Base-by-base conservation (phyloP, 2,329 filamentous ascomycete genomes). In the Colletotrichum falcatum region DNA sequence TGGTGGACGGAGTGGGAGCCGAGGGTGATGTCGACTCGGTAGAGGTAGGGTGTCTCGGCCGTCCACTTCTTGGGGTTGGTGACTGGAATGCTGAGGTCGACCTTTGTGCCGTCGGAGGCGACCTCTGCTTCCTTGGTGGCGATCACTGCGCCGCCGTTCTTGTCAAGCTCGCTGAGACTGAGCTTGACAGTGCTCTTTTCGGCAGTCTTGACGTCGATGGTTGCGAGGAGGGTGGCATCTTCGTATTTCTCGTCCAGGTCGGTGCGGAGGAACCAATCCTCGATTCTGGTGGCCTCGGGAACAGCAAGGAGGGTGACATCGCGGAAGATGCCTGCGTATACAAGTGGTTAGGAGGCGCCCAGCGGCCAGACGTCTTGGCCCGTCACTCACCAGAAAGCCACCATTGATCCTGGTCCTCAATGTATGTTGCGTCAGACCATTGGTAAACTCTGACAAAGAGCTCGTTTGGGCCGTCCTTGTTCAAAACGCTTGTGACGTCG, bases 331-430 rank as follows among this genome's bases (percentile, higher is more conserved):
- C 87, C 83, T 84, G 23, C 4, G 1, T 5, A n/a, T n/a, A 8
- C 18, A 30, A 42, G 33, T 8, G 39, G 39, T 71, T 42, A 46
- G 18, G 1, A 12, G 20, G 2, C 6, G 12, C 8, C 37, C 26
- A n/a, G 18, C 20, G 12, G 35, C 18, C 16, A 20, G 37, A 2
- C 1, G 14, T 26, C 1, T 33, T 7, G 23, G 2, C 0, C 0
- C 1, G 18, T 7, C 35, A 79, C 80, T 77, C 80, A 83, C 86
- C 87, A 28, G 87, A 89, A 6, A 91, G 79, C 87, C 89, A 90
- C 90, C 90, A 92, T 75, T 91, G 89, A 76, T 92, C 89, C 74
- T 90, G 89, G 65, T 92, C 90, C 77, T 93, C 91, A 42, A 92
- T 90, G 74, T 92, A 92, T 0, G 87, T 88, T 1, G 88, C 91